Conservation (phyloP, 2,329 filamentous ascomycete genomes). For the Penicillium paneum region DNA sequence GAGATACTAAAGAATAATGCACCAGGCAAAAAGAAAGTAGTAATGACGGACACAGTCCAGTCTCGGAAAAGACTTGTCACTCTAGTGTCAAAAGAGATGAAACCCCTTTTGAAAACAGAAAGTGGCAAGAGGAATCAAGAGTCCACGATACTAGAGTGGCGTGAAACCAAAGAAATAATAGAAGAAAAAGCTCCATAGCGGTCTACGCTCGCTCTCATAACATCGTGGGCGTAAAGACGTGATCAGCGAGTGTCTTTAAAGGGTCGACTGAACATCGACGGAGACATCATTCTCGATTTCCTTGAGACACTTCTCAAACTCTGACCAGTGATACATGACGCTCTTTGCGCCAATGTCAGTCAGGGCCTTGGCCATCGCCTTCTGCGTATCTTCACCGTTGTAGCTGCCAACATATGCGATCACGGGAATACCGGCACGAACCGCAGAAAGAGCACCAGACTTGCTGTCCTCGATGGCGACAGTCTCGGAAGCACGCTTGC, state of each 20-base stretch:
- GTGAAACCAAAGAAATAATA: background rate
- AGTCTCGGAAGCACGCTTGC: slow-evolving; percentile 67
- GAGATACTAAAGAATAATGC: slow-evolving; percentile 10
- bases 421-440: slow-evolving; percentile 73
- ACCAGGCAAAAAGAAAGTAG: slow-evolving; percentile 5
- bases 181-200: slow-evolving; percentile 22
- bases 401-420: slow-evolving; percentile 86
- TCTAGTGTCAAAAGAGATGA: background rate
- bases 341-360: slow-evolving; percentile 60
- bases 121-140: slow-evolving; percentile 1
- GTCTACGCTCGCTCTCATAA: slow-evolving; percentile 35
- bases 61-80: background rate
- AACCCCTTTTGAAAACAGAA: background rate
- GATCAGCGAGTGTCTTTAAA: slow-evolving; percentile 7
- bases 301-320: slow-evolving; percentile 44
- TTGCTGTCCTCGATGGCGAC: slow-evolving; percentile 87
- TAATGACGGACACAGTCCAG: background rate
- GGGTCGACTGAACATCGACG: slow-evolving; percentile 17
- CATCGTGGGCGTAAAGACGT: slow-evolving; percentile 21
- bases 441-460: slow-evolving; percentile 74
- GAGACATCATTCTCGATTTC: slow-evolving; percentile 38
- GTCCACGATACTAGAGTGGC: background rate
- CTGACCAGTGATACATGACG: slow-evolving; percentile 54
- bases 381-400: slow-evolving; percentile 55
- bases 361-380: slow-evolving; percentile 63